Conservation (phyloP, 2,329 filamentous ascomycete species). For the Monosporascus sp. region DNA sequence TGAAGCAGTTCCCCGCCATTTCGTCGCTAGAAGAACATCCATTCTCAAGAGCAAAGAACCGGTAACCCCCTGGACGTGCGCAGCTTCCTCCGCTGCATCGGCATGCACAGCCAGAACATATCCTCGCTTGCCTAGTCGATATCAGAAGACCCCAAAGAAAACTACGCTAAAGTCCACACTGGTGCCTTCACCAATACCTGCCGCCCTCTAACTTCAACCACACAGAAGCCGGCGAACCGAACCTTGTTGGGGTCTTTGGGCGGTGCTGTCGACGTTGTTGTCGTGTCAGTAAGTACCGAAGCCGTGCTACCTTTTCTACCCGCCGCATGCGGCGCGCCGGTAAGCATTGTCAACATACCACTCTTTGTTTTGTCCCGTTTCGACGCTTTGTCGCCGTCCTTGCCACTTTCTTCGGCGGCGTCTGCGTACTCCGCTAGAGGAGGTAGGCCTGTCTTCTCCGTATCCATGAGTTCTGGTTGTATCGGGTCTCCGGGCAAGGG, state of each 20-base stretch:
- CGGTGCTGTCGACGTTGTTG: slow-evolving; percentile 25
- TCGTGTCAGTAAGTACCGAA: slow-evolving; percentile 36
- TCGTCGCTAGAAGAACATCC: too few relatives aligned
- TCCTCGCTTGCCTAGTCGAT: too few relatives aligned
- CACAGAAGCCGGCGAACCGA: slow-evolving; percentile 70
- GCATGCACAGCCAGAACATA: too few relatives aligned
- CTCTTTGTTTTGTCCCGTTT: slow-evolving; percentile 40
- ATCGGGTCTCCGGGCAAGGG: slow-evolving; percentile 71
- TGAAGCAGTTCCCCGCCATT: too few relatives aligned
- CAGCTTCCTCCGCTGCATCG: too few relatives aligned
- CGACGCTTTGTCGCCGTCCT: slow-evolving; percentile 32
- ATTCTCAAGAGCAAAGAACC: too few relatives aligned
- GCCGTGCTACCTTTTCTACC: slow-evolving; percentile 29
- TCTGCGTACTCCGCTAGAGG: slow-evolving; percentile 41
- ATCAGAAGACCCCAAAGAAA: too few relatives aligned
- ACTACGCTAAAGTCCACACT: slow-evolving; percentile 53
- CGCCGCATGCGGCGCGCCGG: slow-evolving; percentile 20
- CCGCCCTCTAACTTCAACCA: slow-evolving; percentile 68
- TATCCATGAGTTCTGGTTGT: slow-evolving; percentile 72
- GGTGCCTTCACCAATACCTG: slow-evolving; percentile 73
- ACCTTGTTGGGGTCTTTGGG: slow-evolving; percentile 51
- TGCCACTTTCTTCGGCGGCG: slow-evolving; percentile 31
- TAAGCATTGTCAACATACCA: slow-evolving; percentile 38
- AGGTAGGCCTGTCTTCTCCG: slow-evolving; percentile 68
- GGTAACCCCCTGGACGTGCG: too few relatives aligned